Conservation (phyloP, 164 flowering plant genomes). For the Kingdonia uniflora region DNA sequence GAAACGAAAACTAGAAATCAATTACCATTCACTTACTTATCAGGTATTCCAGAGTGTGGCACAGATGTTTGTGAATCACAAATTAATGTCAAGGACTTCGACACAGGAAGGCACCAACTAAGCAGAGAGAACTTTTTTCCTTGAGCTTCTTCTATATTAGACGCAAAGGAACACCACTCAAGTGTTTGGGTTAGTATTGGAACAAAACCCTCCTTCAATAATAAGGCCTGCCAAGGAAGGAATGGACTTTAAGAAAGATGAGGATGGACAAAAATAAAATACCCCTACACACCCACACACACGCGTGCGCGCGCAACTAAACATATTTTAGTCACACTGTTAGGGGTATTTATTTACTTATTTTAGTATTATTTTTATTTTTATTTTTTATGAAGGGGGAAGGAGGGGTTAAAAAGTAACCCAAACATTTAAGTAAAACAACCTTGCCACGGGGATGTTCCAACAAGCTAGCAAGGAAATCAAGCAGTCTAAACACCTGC, state of each 20-base stretch:
- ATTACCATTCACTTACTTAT: conserved; percentile 34
- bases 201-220: conserved; percentile 47
- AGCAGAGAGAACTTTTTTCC: conserved; percentile 24
- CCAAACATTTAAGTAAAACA: background rate
- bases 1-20: background rate
- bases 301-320: too few relatives aligned
- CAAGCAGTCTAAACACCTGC: conserved; percentile 63
- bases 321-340: too few relatives aligned
- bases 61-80: conserved; percentile 25
- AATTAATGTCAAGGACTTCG: conserved; percentile 47
- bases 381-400: background rate
- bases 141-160: conserved; percentile 32
- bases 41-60: conserved; percentile 17
- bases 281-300: too few relatives aligned
- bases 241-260: background rate
- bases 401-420: background rate
- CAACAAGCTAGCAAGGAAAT: conserved; percentile 59
- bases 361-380: too few relatives aligned
- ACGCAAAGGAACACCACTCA: conserved; percentile 31
- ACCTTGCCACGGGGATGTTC: conserved; percentile 93
- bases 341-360: too few relatives aligned
- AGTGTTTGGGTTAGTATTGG: conserved; percentile 42
- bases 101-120: conserved; percentile 64
- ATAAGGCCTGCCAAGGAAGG: conserved; percentile 34
- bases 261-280: background rate